Percentiles rank a stretch among this genome's conserved stretches.
Evolutionary conservation across 768 basidiomycete species (phyloP).

Genomic region (Mycena metata): DNA sequence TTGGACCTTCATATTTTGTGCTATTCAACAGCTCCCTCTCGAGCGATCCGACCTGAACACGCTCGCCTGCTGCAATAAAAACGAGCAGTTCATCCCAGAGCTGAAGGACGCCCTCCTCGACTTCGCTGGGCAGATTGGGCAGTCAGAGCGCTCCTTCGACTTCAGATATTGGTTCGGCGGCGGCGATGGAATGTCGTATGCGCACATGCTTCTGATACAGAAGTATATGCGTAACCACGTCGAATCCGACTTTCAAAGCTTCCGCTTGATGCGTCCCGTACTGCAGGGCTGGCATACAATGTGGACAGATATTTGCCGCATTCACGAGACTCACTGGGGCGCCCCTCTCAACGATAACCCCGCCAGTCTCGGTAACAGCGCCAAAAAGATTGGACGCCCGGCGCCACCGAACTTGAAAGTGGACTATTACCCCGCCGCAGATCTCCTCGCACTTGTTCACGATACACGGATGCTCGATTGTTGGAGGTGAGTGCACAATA

Average conservation of each 20-base stretch:
- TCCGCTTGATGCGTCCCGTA: slow-evolving; percentile 41
- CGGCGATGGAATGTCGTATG: slow-evolving; percentile 54
- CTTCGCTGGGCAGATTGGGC: slow-evolving; percentile 35
- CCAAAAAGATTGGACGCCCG: slow-evolving; percentile 37
- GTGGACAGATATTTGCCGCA: slow-evolving; percentile 48
- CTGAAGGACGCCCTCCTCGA: slow-evolving; percentile 9
- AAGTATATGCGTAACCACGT: slow-evolving; percentile 18
- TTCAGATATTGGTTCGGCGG: slow-evolving; percentile 43
- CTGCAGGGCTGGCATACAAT: slow-evolving; percentile 51
- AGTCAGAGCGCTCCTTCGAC: slow-evolving; percentile 40
- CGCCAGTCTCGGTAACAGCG: slow-evolving; percentile 36
- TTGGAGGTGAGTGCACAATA: slow-evolving; percentile 30
- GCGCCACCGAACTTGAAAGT: slow-evolving; percentile 43
- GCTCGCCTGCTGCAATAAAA: too few relatives aligned
- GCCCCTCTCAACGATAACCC: slow-evolving; percentile 35
- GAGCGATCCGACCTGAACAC: too few relatives aligned
- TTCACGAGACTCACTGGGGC: slow-evolving; percentile 43
- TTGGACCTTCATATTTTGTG: too few relatives aligned
- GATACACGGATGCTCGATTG: slow-evolving; percentile 40
- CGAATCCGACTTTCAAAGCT: slow-evolving; percentile 37
- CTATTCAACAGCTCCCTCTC: too few relatives aligned
- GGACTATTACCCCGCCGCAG: slow-evolving; percentile 41
- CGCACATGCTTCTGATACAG: slow-evolving; percentile 2
- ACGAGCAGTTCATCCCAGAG: slow-evolving; percentile 1
- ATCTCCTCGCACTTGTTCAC: slow-evolving; percentile 39